Evolutionary conservation across 148 eudicot species (phyloP).

Genomic region (Rhododendron molle): DNA sequence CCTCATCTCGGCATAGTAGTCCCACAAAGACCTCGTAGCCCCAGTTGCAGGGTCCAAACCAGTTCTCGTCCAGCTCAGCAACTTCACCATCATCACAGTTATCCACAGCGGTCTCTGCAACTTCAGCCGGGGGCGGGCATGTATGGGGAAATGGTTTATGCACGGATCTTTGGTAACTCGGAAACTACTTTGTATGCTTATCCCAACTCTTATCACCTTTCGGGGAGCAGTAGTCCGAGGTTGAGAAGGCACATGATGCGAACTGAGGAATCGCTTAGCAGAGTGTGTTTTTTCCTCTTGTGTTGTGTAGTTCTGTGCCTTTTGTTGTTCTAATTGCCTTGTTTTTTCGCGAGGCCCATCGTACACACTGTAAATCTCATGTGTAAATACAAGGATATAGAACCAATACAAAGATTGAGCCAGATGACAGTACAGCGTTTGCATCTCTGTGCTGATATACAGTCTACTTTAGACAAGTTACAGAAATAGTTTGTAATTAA

Average conservation of each 20-base stretch:
- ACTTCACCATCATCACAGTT: conserved; percentile 14
- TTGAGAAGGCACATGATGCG: conserved; percentile 46
- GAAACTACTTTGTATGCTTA: conserved; percentile 29
- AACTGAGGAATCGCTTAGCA: conserved; percentile 50
- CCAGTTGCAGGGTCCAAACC: conserved; percentile 23
- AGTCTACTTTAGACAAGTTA: not conserved
- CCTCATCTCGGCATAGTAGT: conserved; percentile 26
- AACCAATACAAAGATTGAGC: not conserved
- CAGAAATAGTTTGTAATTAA: not conserved
- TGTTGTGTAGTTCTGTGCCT: conserved; percentile 58
- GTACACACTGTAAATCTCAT: conserved; percentile 9
- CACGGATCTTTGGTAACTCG: conserved; percentile 57
- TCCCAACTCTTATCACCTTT: conserved; percentile 39
- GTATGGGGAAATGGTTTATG: conserved; percentile 69
- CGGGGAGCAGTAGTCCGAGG: conserved; percentile 31
- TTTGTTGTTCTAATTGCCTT: conserved; percentile 39
- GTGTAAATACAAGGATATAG: not conserved
- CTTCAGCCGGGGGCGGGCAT: conserved; percentile 43
- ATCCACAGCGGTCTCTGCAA: conserved; percentile 14
- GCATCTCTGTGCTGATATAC: conserved; percentile 12
- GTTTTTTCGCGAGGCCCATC: not conserved
- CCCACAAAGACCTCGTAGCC: conserved; percentile 58
- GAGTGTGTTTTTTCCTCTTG: conserved; percentile 57
- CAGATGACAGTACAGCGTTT: conserved; percentile 5
- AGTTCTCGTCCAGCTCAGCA: conserved; percentile 27